Evolutionary conservation across 805 yeast genomes (phyloP), one percentile per base, ranked within the genome.

Genomic region (Nakazawaea siamensis): DNA sequence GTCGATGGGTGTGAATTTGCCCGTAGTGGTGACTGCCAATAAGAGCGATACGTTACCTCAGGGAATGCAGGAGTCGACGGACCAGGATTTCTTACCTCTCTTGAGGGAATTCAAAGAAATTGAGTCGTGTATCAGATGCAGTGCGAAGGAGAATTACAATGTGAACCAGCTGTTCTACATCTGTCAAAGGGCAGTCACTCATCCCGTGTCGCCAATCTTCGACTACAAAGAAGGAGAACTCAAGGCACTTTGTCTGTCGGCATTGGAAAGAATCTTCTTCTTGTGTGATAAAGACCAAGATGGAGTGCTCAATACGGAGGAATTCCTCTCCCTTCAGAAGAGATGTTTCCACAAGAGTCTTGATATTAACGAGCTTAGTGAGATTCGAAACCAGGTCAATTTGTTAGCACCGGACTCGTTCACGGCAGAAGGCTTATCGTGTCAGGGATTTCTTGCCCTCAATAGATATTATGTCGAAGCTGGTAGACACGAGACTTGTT

Each of bases 401-500:
- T 43, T 42, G 1, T 38, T 50, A 1, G 34, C 49, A 1, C 50
- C 64, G 2, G 55, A 60, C 1, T 41, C 40, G 1, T 57, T 52
- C 7, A 58, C 59, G 15, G 34, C 34, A 12, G 58, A 54, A 32
- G 95, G 95, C 0, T 61, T 90, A 2, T 71, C 84, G 0, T 70
- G 67, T 34, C 74, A 71, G 30, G 97, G 94, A 0, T 92, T 92
- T 49, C 57, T 92, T 3, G 60, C 75, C 1, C 60, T 92, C 35
- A 87, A 85, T 55, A 82, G 80, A 49, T 57, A 84, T 18, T 92
- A 82, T 53, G 94, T 94, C 1, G 94, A 86, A 45, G 73, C 74
- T 24, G 99, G 98, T 0, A 64, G 97, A 21, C 97, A 92, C 54
- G 99, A 92, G 52, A 92, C 97, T 0, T 80, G 86, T 0, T 92